Evolutionary conservation across 2,329 filamentous ascomycete genomes (phyloP), one percentile per base, ranked within the genome.

Genomic region (Cryoendolithus antarcticus): DNA sequence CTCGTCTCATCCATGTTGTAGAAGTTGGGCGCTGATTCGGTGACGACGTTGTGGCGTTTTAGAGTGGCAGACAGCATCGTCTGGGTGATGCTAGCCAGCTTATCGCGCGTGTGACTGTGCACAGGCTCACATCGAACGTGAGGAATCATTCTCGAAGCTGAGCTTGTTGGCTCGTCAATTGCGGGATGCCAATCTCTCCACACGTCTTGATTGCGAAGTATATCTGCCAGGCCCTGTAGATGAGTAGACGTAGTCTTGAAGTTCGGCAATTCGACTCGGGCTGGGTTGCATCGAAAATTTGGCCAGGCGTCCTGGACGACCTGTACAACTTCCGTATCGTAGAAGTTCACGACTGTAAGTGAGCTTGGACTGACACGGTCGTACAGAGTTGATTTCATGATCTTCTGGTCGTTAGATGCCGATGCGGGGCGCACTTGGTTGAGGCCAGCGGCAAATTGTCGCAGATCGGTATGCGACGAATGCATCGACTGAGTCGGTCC

Each of bases 51-150:
- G 11, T 33, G 32, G 21, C 12, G 12, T 9, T 33, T 9, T 4
- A 33, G 21, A 3, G 32, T 33, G 32, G 32, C 21, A 9, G 13
- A 19, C 3, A 33, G 11, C 32, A 33, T 33, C 7, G 12, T 33
- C n/a, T 33, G 32, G 3, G 21, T 15, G 12, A 33, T 33, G 11
- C 32, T 33, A 9, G 32, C 62, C 59, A 75, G 66, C 47, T 66
- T 67, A 48, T 76, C 72, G 32, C 72, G 64, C 4, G 71, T 70
- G 24, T 62, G 51, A 4, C 49, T 48, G 27, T 50, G 46, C 33
- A 55, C 48, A 1, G 43, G 49, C 35, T 51, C 46, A 3, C 46
- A 48, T 7, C 41, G 43, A 9, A 54, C 32, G 21, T 11, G 32
- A 9, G 32, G 11, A 13, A 15, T 49, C 28, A 47, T 46, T n/a